These are phyloP conservation scores for Pseudogymnoascus pannorum DNA, from an alignment of 2,329 filamentous ascomycete species.

Conservation along the genomic window DNA sequence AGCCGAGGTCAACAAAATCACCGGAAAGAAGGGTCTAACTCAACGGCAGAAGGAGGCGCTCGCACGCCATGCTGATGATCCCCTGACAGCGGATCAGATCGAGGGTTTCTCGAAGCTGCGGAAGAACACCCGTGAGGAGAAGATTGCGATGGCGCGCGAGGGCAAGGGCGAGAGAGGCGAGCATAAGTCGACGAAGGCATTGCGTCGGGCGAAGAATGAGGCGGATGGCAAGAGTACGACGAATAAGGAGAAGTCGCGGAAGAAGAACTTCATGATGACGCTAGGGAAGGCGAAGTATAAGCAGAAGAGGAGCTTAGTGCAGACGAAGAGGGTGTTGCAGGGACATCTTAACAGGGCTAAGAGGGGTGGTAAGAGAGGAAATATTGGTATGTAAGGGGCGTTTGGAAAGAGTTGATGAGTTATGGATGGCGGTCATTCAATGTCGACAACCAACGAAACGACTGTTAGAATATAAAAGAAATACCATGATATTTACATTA, in stretches of 20 bases:
- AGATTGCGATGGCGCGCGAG: conserved; percentile 72
- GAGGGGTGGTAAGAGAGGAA: conserved; percentile 74
- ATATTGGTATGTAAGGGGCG: conserved; percentile 35
- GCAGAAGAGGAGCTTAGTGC: conserved; percentile 85
- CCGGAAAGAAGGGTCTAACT: conserved; percentile 41
- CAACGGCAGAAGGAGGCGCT: conserved; percentile 33
- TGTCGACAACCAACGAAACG: conserved; percentile 4
- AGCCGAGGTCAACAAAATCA: conserved; percentile 60
- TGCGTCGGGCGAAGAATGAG: conserved; percentile 79
- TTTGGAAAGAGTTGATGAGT: background rate
- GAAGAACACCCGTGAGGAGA: conserved; percentile 85
- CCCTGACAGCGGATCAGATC: conserved; percentile 84
- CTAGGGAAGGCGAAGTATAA: conserved; percentile 92
- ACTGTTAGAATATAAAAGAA: conserved; percentile 5
- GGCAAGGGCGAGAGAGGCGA: conserved; percentile 70
- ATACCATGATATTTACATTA: conserved; percentile 1
- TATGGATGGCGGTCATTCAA: background rate
- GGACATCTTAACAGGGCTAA: conserved; percentile 79
- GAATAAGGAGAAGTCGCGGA: conserved; percentile 91
- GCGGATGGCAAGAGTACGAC: conserved; percentile 90
- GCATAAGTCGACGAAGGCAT: conserved; percentile 79
- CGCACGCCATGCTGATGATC: conserved; percentile 72
- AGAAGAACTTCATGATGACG: conserved; percentile 99
- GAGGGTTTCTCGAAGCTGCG: conserved; percentile 75
- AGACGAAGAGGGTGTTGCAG: conserved; percentile 73